phyloP scores from a whole-genome alignment of 2,329 filamentous ascomycete genomes.

The Pyrenophora graminea region DNA sequence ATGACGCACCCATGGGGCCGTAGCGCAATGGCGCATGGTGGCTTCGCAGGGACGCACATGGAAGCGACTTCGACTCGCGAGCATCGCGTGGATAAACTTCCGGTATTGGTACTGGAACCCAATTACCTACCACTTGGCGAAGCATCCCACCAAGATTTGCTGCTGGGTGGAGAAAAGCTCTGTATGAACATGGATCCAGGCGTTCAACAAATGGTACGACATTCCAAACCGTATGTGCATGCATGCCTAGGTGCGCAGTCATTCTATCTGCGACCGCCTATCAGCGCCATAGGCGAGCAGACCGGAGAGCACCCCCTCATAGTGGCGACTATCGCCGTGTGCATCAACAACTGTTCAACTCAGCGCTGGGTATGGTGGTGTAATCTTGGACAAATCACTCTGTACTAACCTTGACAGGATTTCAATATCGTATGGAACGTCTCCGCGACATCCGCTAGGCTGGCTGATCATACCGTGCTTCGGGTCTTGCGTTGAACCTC shows the following conservation, averaged over 20 bases:
- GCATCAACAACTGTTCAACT: neutral
- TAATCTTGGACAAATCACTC: too few relatives aligned
- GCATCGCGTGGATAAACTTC: conserved; percentile 16
- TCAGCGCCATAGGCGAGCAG: neutral
- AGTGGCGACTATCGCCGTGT: neutral
- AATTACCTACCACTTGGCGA: too few relatives aligned
- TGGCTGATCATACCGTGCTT: conserved; percentile 1
- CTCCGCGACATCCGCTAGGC: conserved; percentile 8
- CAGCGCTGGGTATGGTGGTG: neutral
- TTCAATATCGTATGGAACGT: conserved; percentile 1
- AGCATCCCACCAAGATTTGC: too few relatives aligned
- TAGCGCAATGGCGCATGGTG: conserved; percentile 8
- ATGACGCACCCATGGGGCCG: conserved; percentile 8
- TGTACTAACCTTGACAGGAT: neutral
- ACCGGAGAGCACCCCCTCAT: neutral
- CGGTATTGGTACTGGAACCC: neutral
- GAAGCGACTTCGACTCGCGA: neutral
- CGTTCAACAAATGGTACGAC: neutral
- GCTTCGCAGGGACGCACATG: conserved; percentile 7
- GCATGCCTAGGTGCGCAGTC: conserved; percentile 5
- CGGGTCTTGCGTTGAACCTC: neutral
- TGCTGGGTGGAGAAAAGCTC: too few relatives aligned
- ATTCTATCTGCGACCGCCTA: neutral
- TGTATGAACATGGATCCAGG: neutral
- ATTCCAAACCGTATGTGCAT: neutral